These are phyloP conservation scores for Neovahlkampfia damariscottae DNA, from an alignment of 78 protist species.

Conservation along the genomic window DNA sequence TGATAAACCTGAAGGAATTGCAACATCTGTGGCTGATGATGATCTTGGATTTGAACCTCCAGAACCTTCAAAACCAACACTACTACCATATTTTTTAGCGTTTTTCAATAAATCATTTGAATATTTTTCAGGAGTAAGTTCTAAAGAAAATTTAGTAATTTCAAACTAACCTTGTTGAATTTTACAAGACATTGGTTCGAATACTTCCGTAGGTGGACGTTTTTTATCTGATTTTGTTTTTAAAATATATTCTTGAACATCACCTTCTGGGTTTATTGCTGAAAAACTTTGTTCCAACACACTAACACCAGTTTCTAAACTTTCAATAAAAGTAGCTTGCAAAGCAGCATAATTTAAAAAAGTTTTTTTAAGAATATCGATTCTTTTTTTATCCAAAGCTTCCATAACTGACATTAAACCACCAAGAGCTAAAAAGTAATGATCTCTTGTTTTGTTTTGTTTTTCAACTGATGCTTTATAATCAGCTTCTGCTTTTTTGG, in stretches of 20 bases:
- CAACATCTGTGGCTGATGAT: neutral
- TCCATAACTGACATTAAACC: neutral
- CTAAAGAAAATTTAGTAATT: too few species aligned
- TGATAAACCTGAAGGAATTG: neutral
- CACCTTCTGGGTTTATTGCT: neutral
- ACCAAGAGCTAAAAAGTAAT: neutral
- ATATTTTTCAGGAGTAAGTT: too few species aligned
- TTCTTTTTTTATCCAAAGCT: neutral
- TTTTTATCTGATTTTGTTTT: neutral
- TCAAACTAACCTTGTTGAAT: too few species aligned
- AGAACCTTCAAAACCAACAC: too few species aligned
- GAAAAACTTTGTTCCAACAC: neutral
- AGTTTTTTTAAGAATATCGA: neutral
- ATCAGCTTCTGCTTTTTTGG: neutral
- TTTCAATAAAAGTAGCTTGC: neutral
- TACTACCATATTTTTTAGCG: neutral
- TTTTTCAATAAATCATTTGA: neutral
- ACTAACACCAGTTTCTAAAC: neutral
- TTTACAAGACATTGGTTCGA: too few species aligned
- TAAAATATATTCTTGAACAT: neutral
- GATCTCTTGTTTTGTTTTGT: neutral
- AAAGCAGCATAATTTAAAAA: neutral
- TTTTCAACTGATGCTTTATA: neutral
- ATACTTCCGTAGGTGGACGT: neutral
- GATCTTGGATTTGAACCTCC: too few species aligned